These are phyloP conservation scores for Rhizopus sp. DNA, from an alignment of 371 early-diverging fungal genomes.

Conservation along the genomic window DNA sequence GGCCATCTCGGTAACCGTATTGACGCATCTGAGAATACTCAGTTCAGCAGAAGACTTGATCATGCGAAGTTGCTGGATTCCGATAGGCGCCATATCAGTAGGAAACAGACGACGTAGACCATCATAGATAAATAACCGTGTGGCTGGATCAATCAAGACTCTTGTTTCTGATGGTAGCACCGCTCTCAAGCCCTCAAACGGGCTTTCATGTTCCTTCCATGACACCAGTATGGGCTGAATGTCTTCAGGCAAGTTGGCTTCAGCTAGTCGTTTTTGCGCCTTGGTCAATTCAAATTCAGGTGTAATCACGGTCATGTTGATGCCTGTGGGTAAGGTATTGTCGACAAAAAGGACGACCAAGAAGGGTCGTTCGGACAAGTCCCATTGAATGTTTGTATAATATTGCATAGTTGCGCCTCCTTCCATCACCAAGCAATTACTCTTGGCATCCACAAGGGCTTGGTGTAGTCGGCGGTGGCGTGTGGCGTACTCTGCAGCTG, in stretches of 20 bases:
- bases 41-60: constrained; percentile 54
- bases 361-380: constrained; percentile 56
- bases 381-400: constrained; percentile 57
- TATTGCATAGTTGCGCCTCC: constrained; percentile 56
- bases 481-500: constrained; percentile 43
- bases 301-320: constrained; percentile 45
- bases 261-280: constrained; percentile 31
- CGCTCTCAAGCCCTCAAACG: constrained; percentile 41
- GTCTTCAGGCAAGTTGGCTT: constrained; percentile 32
- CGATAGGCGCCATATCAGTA: constrained; percentile 43
- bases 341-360: constrained; percentile 43
- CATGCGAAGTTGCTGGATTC: constrained; percentile 48
- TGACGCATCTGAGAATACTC: constrained; percentile 56
- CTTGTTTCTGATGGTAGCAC: constrained; percentile 27
- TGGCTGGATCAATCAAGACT: constrained; percentile 47
- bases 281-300: constrained; percentile 62
- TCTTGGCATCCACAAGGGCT: constrained; percentile 32
- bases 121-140: constrained; percentile 51
- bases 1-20: constrained; percentile 52
- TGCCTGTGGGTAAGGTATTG: constrained; percentile 27
- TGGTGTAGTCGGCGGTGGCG: constrained; percentile 48
- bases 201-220: constrained; percentile 57
- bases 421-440: constrained; percentile 52
- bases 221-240: constrained; percentile 24
- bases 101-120: constrained; percentile 33